Evolutionary conservation across 2,329 filamentous ascomycete species (phyloP).

Genomic region (Cercospora berteroae): DNA sequence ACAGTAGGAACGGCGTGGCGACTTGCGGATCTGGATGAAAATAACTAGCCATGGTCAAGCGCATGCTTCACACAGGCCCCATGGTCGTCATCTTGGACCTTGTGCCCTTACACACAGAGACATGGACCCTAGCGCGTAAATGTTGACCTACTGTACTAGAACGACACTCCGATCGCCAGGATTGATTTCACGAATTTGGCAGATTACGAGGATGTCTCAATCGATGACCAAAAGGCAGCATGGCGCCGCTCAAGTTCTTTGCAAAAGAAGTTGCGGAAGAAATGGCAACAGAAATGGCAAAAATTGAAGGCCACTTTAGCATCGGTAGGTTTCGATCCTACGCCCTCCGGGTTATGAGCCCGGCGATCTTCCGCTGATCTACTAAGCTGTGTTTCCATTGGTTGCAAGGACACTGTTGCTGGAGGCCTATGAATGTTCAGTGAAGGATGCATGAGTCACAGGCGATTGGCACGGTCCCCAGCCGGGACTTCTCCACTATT

Average conservation of each 20-base stretch:
- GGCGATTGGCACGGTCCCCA: background rate
- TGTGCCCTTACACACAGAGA: background rate
- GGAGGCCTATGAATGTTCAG: background rate
- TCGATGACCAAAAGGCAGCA: background rate
- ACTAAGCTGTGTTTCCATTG: slow-evolving; percentile 13
- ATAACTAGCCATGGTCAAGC: too few species aligned
- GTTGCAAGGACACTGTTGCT: background rate
- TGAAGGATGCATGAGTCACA: background rate
- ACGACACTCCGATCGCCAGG: background rate
- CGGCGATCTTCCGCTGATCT: slow-evolving; percentile 15
- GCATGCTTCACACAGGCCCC: background rate
- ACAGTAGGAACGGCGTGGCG: background rate
- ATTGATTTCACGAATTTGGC: background rate
- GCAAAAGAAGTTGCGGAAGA: too few species aligned
- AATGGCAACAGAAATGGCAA: background rate
- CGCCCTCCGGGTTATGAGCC: slow-evolving; percentile 26
- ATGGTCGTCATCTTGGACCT: background rate
- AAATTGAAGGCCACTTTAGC: slow-evolving; percentile 14
- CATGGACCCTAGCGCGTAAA: background rate
- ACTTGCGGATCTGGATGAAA: background rate
- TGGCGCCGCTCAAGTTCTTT: background rate
- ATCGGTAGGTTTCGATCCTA: slow-evolving; percentile 20
- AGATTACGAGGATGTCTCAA: background rate
- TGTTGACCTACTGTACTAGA: background rate
- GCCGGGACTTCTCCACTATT: background rate